Percentiles rank a stretch among this genome's conserved stretches.
phyloP scores from a whole-genome alignment of 495 filamentous ascomycete species.

The Tirmania nivea region DNA sequence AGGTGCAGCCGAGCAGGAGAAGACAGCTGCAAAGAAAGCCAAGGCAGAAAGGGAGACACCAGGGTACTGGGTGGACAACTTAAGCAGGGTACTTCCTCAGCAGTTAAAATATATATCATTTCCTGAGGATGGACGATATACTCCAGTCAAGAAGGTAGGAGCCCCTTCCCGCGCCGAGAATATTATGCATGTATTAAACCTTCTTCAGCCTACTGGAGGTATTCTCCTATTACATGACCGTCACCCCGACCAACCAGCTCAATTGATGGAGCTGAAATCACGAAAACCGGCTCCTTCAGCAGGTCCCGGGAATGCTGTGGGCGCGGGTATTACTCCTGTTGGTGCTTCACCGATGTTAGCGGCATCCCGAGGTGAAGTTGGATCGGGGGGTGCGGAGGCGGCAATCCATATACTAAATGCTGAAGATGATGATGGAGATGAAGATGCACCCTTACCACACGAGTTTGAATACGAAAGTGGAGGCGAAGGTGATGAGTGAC shows the following conservation, averaged over 20 bases:
- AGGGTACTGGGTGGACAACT: slow-evolving; percentile 88
- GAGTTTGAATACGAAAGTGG: slow-evolving; percentile 66
- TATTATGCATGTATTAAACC: neutral
- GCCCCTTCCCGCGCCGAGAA: neutral
- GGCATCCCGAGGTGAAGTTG: slow-evolving; percentile 6
- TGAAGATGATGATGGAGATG: slow-evolving; percentile 60
- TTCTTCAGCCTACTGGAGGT: slow-evolving; percentile 64
- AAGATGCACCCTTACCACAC: slow-evolving; percentile 56
- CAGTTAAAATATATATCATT: slow-evolving; percentile 94
- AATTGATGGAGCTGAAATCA: slow-evolving; percentile 53
- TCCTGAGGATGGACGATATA: slow-evolving; percentile 56
- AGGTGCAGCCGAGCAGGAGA: slow-evolving; percentile 37
- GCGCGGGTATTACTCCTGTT: slow-evolving; percentile 10
- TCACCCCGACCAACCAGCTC: slow-evolving; percentile 54
- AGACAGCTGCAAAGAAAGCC: slow-evolving; percentile 35
- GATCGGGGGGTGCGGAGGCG: slow-evolving; percentile 38
- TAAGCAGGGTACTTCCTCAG: slow-evolving; percentile 79
- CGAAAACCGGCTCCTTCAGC: slow-evolving; percentile 34
- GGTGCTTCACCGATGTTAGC: slow-evolving; percentile 11
- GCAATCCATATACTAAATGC: slow-evolving; percentile 64
- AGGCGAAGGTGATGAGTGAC: slow-evolving; percentile 32
- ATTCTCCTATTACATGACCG: slow-evolving; percentile 80
- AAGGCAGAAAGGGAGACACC: slow-evolving; percentile 96
- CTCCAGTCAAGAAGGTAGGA: slow-evolving; percentile 84
- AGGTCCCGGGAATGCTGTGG: slow-evolving; percentile 10